Conservation (phyloP, 768 basidiomycete species). For the Mycena sanguinolenta region DNA sequence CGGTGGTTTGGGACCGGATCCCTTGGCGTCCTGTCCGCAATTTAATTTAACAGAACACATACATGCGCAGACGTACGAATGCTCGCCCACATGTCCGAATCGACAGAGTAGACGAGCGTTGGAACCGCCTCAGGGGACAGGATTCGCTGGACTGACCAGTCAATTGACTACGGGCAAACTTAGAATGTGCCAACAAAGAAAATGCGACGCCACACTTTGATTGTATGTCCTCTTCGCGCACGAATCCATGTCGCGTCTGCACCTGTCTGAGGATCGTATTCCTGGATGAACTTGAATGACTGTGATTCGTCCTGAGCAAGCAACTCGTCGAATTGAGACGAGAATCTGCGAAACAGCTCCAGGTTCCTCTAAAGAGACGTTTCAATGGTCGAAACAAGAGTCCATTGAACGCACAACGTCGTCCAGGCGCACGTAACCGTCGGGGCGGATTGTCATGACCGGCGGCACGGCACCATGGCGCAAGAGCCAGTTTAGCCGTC, state of each 20-base stretch:
- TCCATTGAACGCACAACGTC: conserved; percentile 72
- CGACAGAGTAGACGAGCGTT: conserved; percentile 11
- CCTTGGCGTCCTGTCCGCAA: conserved; percentile 9
- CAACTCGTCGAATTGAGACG: conserved; percentile 34
- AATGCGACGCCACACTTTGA: conserved; percentile 17
- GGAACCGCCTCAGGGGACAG: not conserved
- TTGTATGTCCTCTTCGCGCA: conserved; percentile 39
- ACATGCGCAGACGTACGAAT: conserved; percentile 5
- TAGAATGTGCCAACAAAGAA: not conserved
- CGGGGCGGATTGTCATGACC: conserved; percentile 72
- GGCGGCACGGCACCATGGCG: conserved; percentile 78
- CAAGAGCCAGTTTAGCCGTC: conserved; percentile 63
- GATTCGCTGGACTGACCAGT: not conserved
- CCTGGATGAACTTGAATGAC: conserved; percentile 44
- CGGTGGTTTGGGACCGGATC: not conserved
- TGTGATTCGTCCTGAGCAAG: conserved; percentile 35
- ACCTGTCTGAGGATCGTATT: conserved; percentile 38
- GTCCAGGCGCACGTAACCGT: conserved; percentile 80
- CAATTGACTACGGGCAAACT: conserved; percentile 9
- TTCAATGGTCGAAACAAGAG: not conserved
- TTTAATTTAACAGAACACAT: not conserved
- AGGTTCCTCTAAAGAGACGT: conserved; percentile 6
- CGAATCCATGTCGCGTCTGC: conserved; percentile 45
- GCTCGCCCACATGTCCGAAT: not conserved
- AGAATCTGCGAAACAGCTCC: not conserved